Conservation (phyloP, 257 asterid genomes). For the Echium plantagineum region DNA sequence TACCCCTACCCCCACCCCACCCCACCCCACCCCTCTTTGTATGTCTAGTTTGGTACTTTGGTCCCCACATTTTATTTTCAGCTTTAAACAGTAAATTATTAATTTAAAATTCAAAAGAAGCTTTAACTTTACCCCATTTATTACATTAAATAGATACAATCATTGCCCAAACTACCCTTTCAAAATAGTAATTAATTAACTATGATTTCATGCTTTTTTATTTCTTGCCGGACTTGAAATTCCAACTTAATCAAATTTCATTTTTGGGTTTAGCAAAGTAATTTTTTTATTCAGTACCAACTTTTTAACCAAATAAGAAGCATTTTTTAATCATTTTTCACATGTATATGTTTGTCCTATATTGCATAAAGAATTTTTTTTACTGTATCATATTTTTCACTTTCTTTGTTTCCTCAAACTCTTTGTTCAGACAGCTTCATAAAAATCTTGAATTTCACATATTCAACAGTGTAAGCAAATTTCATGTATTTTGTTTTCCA, state of each 20-base stretch:
- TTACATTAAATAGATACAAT: constrained; percentile 7
- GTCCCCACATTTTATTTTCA: constrained; percentile 34
- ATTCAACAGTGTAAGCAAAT: neutral
- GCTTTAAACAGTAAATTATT: constrained; percentile 22
- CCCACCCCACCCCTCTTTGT: neutral
- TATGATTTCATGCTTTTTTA: constrained; percentile 11
- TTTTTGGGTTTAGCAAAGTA: constrained; percentile 30
- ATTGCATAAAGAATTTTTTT: neutral
- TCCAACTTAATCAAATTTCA: constrained; percentile 36
- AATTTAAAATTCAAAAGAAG: constrained; percentile 31
- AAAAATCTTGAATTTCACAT: neutral
- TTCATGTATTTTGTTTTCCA: neutral
- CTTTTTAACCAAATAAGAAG: neutral
- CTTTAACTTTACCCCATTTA: constrained; percentile 31
- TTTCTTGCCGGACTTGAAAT: constrained; percentile 35
- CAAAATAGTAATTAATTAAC: constrained; percentile 5
- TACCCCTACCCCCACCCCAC: too few relatives aligned
- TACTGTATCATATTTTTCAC: neutral
- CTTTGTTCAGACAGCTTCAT: constrained; percentile 2
- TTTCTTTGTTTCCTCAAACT: neutral
- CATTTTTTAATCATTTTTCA: neutral
- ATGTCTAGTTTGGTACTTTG: constrained; percentile 22
- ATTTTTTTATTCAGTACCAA: constrained; percentile 1
- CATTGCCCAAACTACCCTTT: constrained; percentile 12
- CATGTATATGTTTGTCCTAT: neutral